Evolutionary conservation across 2,329 filamentous ascomycete species (phyloP).

Genomic region (Monosporascus sp.): DNA sequence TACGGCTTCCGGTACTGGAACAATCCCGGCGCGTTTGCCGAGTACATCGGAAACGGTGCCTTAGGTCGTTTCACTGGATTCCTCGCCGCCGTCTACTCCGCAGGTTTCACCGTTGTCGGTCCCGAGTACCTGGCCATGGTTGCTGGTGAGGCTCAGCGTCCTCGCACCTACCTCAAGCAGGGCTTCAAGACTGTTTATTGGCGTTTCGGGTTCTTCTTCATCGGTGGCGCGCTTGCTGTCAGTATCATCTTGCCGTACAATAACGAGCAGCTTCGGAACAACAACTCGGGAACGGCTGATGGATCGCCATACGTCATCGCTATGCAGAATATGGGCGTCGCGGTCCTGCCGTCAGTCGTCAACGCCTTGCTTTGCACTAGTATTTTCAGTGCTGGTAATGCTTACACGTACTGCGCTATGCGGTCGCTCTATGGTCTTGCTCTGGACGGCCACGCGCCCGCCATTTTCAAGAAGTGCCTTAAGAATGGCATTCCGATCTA

Average conservation of each 20-base stretch:
- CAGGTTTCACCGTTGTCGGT: slow-evolving; percentile 54
- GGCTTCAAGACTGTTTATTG: slow-evolving; percentile 64
- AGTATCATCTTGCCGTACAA: slow-evolving; percentile 59
- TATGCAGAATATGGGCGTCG: slow-evolving; percentile 51
- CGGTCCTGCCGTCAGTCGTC: slow-evolving; percentile 51
- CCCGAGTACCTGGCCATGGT: slow-evolving; percentile 54
- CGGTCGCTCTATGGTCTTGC: slow-evolving; percentile 56
- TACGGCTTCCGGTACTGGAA: slow-evolving; percentile 69
- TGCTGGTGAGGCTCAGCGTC: slow-evolving; percentile 49
- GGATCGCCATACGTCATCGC: slow-evolving; percentile 51
- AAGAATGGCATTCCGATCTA: slow-evolving; percentile 58
- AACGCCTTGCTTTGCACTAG: slow-evolving; percentile 57
- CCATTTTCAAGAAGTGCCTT: slow-evolving; percentile 47
- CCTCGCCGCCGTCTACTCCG: slow-evolving; percentile 51
- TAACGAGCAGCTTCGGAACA: slow-evolving; percentile 48
- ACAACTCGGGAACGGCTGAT: slow-evolving; percentile 43
- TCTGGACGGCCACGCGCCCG: slow-evolving; percentile 48
- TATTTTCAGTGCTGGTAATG: slow-evolving; percentile 57
- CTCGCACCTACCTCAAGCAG: slow-evolving; percentile 51
- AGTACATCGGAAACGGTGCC: slow-evolving; percentile 51
- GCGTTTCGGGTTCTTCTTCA: slow-evolving; percentile 60
- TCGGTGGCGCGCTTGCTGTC: slow-evolving; percentile 57
- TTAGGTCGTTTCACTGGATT: slow-evolving; percentile 63
- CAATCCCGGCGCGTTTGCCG: slow-evolving; percentile 54
- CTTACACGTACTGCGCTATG: slow-evolving; percentile 56